Evolutionary conservation across 768 basidiomycete species (phyloP).

Genomic region (Hygrophorus russula): DNA sequence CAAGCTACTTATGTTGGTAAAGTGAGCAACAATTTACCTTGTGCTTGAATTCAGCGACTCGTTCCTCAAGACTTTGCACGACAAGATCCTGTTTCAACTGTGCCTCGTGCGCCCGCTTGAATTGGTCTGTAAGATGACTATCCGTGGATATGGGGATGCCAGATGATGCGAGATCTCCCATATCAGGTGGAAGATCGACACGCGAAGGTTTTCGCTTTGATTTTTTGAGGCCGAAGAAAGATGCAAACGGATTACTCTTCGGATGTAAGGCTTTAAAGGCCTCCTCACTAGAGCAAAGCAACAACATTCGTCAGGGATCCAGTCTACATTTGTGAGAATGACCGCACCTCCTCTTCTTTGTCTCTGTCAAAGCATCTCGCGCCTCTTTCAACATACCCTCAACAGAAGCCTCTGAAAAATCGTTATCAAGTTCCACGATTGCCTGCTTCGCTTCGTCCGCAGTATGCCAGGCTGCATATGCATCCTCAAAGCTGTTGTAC

Average conservation of each 20-base stretch:
- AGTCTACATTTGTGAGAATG: not conserved
- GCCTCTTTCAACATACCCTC: slow-evolving; percentile 9
- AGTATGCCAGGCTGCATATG: not conserved
- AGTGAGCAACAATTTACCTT: not conserved
- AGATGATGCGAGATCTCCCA: too few relatives aligned
- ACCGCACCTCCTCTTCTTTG: not conserved
- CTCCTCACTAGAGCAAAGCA: not conserved
- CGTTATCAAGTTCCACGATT: not conserved
- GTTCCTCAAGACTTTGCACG: not conserved
- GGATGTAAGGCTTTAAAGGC: slow-evolving; percentile 2
- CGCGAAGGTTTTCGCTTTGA: not conserved
- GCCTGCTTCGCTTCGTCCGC: slow-evolving; percentile 1
- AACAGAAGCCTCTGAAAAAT: slow-evolving; percentile 9
- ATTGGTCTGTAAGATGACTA: not conserved
- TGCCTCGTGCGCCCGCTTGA: slow-evolving; percentile 1
- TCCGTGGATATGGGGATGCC: not conserved
- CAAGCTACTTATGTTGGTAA: not conserved
- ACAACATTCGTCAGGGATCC: not conserved
- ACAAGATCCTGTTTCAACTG: not conserved
- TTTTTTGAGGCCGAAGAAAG: not conserved
- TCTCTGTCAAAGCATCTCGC: not conserved
- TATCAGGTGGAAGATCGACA: too few relatives aligned
- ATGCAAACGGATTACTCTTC: not conserved
- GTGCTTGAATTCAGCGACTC: not conserved
- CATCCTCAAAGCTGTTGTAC: not conserved